These are phyloP conservation scores for Venturia pyrina DNA, from an alignment of 2,329 filamentous ascomycete species.

Conservation along the genomic window DNA sequence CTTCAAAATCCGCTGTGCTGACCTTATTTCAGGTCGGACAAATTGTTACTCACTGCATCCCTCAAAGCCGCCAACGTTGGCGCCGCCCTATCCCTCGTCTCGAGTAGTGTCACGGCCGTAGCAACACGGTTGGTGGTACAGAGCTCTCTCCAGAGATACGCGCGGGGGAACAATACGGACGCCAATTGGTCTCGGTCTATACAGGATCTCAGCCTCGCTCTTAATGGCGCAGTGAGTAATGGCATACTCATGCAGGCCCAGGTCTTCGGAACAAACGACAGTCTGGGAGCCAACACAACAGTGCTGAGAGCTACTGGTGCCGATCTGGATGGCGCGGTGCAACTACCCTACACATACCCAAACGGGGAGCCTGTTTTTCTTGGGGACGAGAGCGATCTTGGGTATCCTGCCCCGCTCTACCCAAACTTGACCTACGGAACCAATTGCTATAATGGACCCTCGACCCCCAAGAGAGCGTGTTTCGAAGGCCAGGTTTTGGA, in stretches of 20 bases:
- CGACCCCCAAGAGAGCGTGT: conserved; percentile 21
- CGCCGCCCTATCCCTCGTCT: conserved; percentile 67
- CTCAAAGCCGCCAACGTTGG: conserved; percentile 77
- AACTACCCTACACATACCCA: conserved; percentile 50
- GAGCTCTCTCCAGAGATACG: conserved; percentile 39
- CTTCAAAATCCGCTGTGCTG: conserved; percentile 1
- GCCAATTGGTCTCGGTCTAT: conserved; percentile 52
- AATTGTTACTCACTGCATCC: conserved; percentile 68
- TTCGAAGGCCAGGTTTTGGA: conserved; percentile 36
- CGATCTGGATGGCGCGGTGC: conserved; percentile 36
- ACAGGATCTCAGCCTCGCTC: conserved; percentile 60
- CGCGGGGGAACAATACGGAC: conserved; percentile 45
- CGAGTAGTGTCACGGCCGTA: conserved; percentile 63
- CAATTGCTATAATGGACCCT: conserved; percentile 13
- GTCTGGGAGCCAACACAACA: conserved; percentile 42
- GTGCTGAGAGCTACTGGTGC: conserved; percentile 56
- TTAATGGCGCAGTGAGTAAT: conserved; percentile 45
- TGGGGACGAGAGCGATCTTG: conserved; percentile 44
- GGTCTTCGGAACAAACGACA: conserved; percentile 55
- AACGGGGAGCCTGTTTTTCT: conserved; percentile 52
- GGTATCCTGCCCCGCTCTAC: conserved; percentile 63
- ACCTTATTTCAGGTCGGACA: conserved; percentile 1
- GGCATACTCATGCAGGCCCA: conserved; percentile 56
- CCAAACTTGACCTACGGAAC: conserved; percentile 63
- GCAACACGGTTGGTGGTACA: conserved; percentile 52